A percentile compares a stretch with the other conserved stretches of the same genome.
Evolutionary conservation across 805 yeast species (phyloP).

Genomic region (Yueomyces sinensis): DNA sequence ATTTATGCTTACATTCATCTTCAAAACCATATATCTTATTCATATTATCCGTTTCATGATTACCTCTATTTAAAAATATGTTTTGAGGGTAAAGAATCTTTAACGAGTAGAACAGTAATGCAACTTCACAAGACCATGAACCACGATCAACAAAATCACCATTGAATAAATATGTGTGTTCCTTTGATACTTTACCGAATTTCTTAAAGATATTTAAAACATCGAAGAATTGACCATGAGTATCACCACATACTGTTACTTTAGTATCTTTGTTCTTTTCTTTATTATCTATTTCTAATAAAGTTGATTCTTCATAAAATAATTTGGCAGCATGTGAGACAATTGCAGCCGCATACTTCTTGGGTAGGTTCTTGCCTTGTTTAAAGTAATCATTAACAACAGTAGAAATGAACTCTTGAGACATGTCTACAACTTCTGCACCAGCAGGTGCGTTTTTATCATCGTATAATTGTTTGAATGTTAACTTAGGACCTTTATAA

Average conservation of each 20-base stretch:
- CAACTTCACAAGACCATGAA: constrained; percentile 96
- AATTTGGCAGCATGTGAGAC: constrained; percentile 56
- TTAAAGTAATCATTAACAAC: constrained; percentile 59
- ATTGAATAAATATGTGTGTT: constrained; percentile 74
- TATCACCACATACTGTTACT: constrained; percentile 90
- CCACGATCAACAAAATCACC: constrained; percentile 99
- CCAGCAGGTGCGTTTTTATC: constrained; percentile 16
- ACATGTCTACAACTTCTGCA: constrained; percentile 29
- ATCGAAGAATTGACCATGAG: constrained; percentile 94
- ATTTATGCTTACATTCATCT: constrained; percentile 89
- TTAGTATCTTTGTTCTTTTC: constrained; percentile 17
- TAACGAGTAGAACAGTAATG: constrained; percentile 60
- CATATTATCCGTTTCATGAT: constrained; percentile 95
- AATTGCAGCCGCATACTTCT: constrained; percentile 71
- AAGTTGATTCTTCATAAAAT: constrained; percentile 51
- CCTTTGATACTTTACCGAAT: constrained; percentile 53
- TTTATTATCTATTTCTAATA: constrained; percentile 50
- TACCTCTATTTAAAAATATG: constrained; percentile 78
- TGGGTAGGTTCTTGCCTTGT: constrained; percentile 62
- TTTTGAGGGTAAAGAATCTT: constrained; percentile 63
- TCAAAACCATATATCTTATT: constrained; percentile 92
- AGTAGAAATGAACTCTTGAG: constrained; percentile 40
- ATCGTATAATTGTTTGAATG: constrained; percentile 17
- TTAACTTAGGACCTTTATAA: constrained; percentile 19
- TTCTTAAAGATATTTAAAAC: constrained; percentile 62